Base-by-base conservation (phyloP, 768 basidiomycete genomes). In the Sporobolomyces roseus region DNA sequence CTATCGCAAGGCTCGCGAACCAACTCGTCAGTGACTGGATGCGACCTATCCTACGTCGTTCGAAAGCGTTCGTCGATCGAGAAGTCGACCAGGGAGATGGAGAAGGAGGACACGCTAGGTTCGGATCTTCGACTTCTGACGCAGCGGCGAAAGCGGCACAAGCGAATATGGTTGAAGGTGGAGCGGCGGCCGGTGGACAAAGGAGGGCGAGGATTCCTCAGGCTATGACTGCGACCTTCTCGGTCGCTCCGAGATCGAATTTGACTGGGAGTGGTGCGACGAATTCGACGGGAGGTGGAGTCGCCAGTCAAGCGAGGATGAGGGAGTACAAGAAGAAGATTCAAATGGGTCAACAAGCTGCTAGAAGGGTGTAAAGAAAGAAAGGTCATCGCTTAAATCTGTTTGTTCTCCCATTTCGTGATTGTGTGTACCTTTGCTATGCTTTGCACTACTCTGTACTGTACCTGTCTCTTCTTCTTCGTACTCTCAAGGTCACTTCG, bases 41-140 rank as follows among this genome's bases (percentile, higher is more conserved):
- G 35, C 84, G 92, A 9, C 92, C 92, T 0, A 93, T 94, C 79
- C 88, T 93, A 80, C 91, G 92, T 75, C 86, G 90, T 32, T 88
- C 65, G 16, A 68, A 66, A 27, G 62, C 60, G 25, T 73, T 66
- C 59, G 62, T 63, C 50, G 68, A 73, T 59, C 87, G 38, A 87
- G 91, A 13, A 88, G 87, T 19, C 91, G 89, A 79, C 56, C 67
- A 46, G 50, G 74, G 46, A 30, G 65, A 17, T 41, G 17, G 35
- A 50, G 52, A 82, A 88, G 23, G 87, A 90, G 77, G 82, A 87
- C 32, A 81, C 87, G 83, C 91, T 56, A 88, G 87, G 17, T 81
- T 83, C 1, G 84, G 79, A 78, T 41, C 80, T 79, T 38, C 79
- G 79, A 46, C 78, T 79, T 27, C 76, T 74, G 50, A 81, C 80